Evolutionary conservation across 192 early-diverging fungal genomes (phyloP).

Genomic region (Rhizophagus sp.): DNA sequence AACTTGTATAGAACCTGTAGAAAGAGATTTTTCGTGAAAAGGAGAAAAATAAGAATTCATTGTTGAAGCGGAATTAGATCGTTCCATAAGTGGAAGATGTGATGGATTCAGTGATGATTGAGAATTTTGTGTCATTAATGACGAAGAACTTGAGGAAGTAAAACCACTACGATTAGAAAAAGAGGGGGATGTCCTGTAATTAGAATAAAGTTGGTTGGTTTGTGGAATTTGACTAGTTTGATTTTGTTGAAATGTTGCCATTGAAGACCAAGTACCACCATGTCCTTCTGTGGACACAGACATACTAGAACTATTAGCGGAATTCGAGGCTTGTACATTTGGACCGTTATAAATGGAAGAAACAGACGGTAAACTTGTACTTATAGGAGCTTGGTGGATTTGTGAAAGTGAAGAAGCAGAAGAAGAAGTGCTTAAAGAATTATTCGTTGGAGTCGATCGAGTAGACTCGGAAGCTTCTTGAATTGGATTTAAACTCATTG

Average conservation of each 20-base stretch:
- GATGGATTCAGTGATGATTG: neutral
- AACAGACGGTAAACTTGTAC: conserved; percentile 16
- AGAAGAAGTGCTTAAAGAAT: conserved; percentile 28
- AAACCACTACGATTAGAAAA: neutral
- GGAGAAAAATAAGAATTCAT: neutral
- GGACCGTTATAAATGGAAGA: neutral
- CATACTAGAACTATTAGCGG: neutral
- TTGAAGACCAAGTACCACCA: neutral
- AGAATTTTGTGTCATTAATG: neutral
- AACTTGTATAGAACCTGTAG: conserved; percentile 11
- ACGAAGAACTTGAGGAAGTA: conserved; percentile 5
- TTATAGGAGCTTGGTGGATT: conserved; percentile 12
- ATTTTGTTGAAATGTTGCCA: neutral
- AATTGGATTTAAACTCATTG: conserved; percentile 9
- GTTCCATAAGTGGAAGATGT: neutral
- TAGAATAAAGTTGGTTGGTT: neutral
- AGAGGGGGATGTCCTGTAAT: neutral
- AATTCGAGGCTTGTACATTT: neutral
- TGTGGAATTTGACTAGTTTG: neutral
- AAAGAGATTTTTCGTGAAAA: conserved; percentile 18
- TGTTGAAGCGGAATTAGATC: neutral
- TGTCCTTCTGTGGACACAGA: neutral
- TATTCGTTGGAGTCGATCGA: conserved; percentile 1
- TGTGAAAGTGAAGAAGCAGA: conserved; percentile 17
- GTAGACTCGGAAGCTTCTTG: conserved; percentile 14